Evolutionary conservation across 345 rosid genomes (phyloP).

Genomic region (Gossypium sturtianum): DNA sequence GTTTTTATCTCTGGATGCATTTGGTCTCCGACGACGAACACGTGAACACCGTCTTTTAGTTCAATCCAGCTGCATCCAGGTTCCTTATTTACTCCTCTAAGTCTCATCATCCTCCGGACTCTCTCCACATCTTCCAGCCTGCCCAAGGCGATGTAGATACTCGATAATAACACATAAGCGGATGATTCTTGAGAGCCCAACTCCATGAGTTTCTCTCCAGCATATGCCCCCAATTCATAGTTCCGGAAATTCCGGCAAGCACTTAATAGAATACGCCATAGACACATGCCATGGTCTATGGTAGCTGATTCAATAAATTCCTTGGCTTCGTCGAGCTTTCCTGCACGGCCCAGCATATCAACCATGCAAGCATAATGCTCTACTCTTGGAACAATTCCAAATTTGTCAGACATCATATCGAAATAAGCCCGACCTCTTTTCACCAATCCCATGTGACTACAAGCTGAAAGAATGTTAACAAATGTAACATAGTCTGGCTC

Average conservation of each 20-base stretch:
- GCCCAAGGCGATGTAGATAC: slow-evolving; percentile 55
- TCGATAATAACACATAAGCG: slow-evolving; percentile 46
- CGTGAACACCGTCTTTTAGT: slow-evolving; percentile 41
- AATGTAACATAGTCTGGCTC: slow-evolving; percentile 62
- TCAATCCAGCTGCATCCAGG: slow-evolving; percentile 81
- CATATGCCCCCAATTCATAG: slow-evolving; percentile 60
- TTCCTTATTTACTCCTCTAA: slow-evolving; percentile 51
- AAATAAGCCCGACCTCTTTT: slow-evolving; percentile 56
- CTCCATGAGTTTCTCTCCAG: slow-evolving; percentile 70
- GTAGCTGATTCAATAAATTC: slow-evolving; percentile 63
- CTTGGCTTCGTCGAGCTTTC: slow-evolving; percentile 55
- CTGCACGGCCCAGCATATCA: slow-evolving; percentile 73
- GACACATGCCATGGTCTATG: slow-evolving; percentile 54
- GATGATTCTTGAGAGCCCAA: slow-evolving; percentile 71
- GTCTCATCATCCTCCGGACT: slow-evolving; percentile 49
- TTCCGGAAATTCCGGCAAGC: slow-evolving; percentile 59
- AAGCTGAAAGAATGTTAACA: slow-evolving; percentile 59
- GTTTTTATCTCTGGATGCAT: slow-evolving; percentile 47
- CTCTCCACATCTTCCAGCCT: slow-evolving; percentile 45
- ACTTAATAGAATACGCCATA: slow-evolving; percentile 61
- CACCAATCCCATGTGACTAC: slow-evolving; percentile 70
- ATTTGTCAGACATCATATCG: slow-evolving; percentile 42
- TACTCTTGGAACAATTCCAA: slow-evolving; percentile 47
- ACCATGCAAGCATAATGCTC: slow-evolving; percentile 85
- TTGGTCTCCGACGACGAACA: slow-evolving; percentile 57